phyloP scores from a whole-genome alignment of 768 basidiomycete genomes.

The Podaxis sp. region DNA sequence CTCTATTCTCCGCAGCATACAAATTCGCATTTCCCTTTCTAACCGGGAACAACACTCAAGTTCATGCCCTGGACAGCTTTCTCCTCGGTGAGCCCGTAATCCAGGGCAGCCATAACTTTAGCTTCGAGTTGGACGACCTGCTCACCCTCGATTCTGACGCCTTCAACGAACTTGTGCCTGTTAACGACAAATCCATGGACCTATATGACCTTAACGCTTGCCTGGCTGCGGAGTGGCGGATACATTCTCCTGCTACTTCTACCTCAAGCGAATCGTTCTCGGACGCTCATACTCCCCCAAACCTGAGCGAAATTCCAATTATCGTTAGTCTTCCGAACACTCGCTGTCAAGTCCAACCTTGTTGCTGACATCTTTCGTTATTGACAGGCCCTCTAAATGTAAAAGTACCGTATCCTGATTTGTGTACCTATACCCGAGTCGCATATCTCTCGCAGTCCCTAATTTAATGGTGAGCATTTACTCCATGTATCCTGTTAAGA shows the following conservation, averaged over 20 bases:
- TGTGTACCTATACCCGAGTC: conserved; percentile 4
- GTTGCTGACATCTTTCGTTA: background rate
- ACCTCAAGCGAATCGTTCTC: conserved; percentile 6
- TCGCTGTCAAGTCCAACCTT: too few species aligned
- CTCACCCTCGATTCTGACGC: conserved; percentile 14
- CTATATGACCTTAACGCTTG: conserved; percentile 14
- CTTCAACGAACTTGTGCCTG: conserved; percentile 3
- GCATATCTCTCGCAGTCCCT: background rate
- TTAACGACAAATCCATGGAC: conserved; percentile 12
- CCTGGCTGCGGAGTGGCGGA: conserved; percentile 8
- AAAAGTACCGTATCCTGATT: background rate
- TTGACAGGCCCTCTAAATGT: conserved; percentile 8
- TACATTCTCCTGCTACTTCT: conserved; percentile 10
- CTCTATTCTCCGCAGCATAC: conserved; percentile 58
- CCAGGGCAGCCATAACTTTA: conserved; percentile 3
- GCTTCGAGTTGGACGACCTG: conserved; percentile 13
- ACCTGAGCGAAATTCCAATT: background rate
- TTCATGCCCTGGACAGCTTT: conserved; percentile 8
- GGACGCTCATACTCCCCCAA: background rate
- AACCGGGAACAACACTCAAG: conserved; percentile 10
- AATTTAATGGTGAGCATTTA: conserved; percentile 10
- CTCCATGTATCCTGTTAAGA: background rate
- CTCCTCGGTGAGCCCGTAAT: conserved; percentile 9
- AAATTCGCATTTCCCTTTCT: conserved; percentile 42
- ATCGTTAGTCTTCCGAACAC: background rate